Evolutionary conservation across 2,329 filamentous ascomycete species (phyloP), one percentile per base, ranked within the genome.

Genomic region (Dactylella cylindrospora): DNA sequence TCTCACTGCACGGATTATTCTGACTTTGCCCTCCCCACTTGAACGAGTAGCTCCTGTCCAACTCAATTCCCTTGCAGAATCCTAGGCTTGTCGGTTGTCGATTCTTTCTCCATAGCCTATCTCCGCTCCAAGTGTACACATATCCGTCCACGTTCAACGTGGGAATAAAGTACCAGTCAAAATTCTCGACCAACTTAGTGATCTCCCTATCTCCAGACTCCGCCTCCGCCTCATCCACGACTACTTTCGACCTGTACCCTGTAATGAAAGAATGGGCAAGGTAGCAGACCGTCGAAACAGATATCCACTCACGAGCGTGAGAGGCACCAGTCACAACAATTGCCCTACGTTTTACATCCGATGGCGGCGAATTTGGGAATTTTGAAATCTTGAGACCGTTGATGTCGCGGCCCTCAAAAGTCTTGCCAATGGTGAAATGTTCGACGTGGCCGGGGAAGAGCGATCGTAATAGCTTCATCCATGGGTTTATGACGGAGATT

Each of bases 271-370:
- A 87, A 81, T 93, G 95, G 7, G 91, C 89, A 23, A 95, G 76
- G 69, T 95, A 97, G 69, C 86, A 94, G 46, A 94, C 88, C 0
- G 90, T 95, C 69, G 85, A 93, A 0, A 86, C 90, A 39, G 89
- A 88, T 66, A 98, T 95, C 93, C 93, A 98, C 76, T 98, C 93
- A 29, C 93, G 82, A 2, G 90, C 91, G 72, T 97, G 93, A n/a
- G 87, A 79, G 41, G 91, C 91, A 49, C 89, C 93, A 3, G 84
- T 84, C 15, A 98, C 77, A 44, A 95, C 76, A 53, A 95, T 82
- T 0, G 88, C 91, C 71, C 88, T 88, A 43, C 66, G 55, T 44
- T 65, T 67, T 2, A 40, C 43, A 3, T 5, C 15, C 87, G 82
- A 3, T 76, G 78, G 9, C 70, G 69, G 3, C 72, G 70, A 1